These are phyloP conservation scores for Ascosphaera pollenicola DNA, from an alignment of 2,329 filamentous ascomycete genomes.

Conservation along the genomic window DNA sequence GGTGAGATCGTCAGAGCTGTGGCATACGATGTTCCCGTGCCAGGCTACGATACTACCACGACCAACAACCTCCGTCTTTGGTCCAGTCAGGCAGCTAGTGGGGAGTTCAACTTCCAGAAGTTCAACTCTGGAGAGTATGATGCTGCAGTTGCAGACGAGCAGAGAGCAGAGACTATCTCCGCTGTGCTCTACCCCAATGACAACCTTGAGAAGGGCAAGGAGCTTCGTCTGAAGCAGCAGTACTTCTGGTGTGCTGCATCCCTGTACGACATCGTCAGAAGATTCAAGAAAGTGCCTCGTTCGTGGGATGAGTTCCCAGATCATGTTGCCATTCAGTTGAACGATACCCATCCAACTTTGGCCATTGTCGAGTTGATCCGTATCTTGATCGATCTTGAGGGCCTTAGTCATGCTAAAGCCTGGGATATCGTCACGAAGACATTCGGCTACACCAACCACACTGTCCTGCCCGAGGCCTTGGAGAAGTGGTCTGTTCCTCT, in stretches of 20 bases:
- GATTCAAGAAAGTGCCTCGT: constrained; percentile 93
- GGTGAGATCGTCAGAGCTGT: constrained; percentile 83
- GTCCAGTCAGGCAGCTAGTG: constrained; percentile 92
- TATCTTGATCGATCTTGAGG: constrained; percentile 74
- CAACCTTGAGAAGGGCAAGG: constrained; percentile 88
- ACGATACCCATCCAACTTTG: constrained; percentile 91
- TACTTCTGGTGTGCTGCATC: constrained; percentile 99
- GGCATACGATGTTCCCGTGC: constrained; percentile 82
- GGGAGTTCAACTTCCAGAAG: constrained; percentile 98
- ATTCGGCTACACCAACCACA: constrained; percentile 98
- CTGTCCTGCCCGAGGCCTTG: constrained; percentile 82
- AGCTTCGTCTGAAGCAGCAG: constrained; percentile 93
- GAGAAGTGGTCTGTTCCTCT: constrained; percentile 97
- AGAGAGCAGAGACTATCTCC: constrained; percentile 96
- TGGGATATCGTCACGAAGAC: constrained; percentile 61
- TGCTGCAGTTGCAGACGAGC: constrained; percentile 91
- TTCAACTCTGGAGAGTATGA: constrained; percentile 99
- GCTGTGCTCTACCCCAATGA: constrained; percentile 95
- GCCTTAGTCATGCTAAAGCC: constrained; percentile 77
- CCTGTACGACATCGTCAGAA: constrained; percentile 81
- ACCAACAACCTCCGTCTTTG: constrained; percentile 95
- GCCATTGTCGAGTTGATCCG: constrained; percentile 91
- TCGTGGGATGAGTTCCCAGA: constrained; percentile 83
- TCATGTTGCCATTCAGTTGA: constrained; percentile 91
- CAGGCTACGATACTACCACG: constrained; percentile 69